Evolutionary conservation across 2,329 filamentous ascomycete species (phyloP).

Genomic region (Penicillium sp.): DNA sequence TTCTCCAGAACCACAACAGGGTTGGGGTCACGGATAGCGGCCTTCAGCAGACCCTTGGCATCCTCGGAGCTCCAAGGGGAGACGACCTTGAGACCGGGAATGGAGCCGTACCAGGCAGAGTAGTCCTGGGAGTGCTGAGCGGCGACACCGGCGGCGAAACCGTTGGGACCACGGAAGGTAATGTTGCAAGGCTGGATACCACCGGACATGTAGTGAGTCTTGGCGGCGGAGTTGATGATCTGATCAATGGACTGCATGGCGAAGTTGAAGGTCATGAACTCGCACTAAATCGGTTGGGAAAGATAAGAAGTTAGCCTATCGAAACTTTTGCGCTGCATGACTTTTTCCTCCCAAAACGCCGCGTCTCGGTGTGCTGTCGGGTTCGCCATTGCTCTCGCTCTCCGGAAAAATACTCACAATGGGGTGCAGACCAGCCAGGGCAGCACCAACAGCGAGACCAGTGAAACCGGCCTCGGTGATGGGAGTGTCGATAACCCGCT

Average conservation of each 20-base stretch:
- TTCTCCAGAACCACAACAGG: conserved; percentile 88
- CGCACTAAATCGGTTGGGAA: conserved; percentile 55
- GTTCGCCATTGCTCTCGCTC: neutral
- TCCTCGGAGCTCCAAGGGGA: conserved; percentile 95
- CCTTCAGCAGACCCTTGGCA: conserved; percentile 96
- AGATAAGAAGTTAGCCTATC: conserved; percentile 6
- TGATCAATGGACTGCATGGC: conserved; percentile 99
- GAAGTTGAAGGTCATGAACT: conserved; percentile 99
- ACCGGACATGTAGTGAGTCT: conserved; percentile 99
- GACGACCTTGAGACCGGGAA: conserved; percentile 95
- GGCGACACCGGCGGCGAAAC: conserved; percentile 89
- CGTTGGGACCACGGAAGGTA: conserved; percentile 98
- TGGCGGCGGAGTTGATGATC: conserved; percentile 97
- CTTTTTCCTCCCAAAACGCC: neutral
- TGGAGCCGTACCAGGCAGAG: conserved; percentile 96
- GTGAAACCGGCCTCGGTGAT: conserved; percentile 96
- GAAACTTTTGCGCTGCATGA: neutral
- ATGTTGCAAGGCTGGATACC: conserved; percentile 99
- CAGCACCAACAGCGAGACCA: conserved; percentile 90
- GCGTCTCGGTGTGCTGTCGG: no score
- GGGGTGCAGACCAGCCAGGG: conserved; percentile 87
- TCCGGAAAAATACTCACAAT: conserved; percentile 58
- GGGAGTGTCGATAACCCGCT: conserved; percentile 94
- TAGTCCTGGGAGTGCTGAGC: conserved; percentile 99
- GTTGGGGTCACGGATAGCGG: conserved; percentile 96